Conservation (phyloP, 1,139 yeast genomes). For the Wickerhamomyces sp. region DNA sequence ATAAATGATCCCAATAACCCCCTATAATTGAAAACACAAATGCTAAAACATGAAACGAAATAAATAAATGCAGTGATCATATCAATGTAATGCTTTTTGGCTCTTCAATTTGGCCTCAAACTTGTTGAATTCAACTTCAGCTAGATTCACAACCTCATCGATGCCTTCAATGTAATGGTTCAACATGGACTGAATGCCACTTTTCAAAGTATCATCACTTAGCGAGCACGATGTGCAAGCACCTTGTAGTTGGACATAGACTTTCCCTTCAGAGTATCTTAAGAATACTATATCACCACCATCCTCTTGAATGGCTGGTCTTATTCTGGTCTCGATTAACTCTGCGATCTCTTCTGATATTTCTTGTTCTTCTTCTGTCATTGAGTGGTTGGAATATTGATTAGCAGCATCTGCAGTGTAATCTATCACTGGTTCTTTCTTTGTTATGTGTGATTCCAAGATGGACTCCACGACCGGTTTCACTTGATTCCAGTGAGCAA, state of each 20-base stretch:
- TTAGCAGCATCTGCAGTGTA: slow-evolving; percentile 27
- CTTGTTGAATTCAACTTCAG: slow-evolving; percentile 25
- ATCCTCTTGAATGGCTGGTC: slow-evolving; percentile 90
- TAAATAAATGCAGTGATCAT: not conserved
- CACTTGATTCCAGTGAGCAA: slow-evolving; percentile 69
- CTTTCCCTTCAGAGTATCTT: slow-evolving; percentile 61
- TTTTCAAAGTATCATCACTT: slow-evolving; percentile 69
- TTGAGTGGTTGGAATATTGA: slow-evolving; percentile 3
- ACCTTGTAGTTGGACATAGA: slow-evolving; percentile 64
- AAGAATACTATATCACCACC: slow-evolving; percentile 82
- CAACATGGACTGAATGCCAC: slow-evolving; percentile 79
- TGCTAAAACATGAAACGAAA: not conserved
- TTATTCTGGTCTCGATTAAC: slow-evolving; percentile 84
- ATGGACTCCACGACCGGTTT: slow-evolving; percentile 88
- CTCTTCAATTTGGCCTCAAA: slow-evolving; percentile 22
- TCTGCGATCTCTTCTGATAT: slow-evolving; percentile 89
- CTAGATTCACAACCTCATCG: slow-evolving; percentile 44
- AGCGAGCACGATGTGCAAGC: slow-evolving; percentile 80
- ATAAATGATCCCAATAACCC: not conserved
- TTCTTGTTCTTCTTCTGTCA: slow-evolving; percentile 38
- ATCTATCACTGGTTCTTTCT: slow-evolving; percentile 61
- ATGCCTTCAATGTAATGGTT: slow-evolving; percentile 79
- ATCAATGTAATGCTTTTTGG: slow-evolving; percentile 12
- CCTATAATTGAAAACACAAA: not conserved
- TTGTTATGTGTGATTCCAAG: slow-evolving; percentile 74